Evolutionary conservation across 805 yeast genomes (phyloP).

Genomic region (Cyberlindnera mrakii): DNA sequence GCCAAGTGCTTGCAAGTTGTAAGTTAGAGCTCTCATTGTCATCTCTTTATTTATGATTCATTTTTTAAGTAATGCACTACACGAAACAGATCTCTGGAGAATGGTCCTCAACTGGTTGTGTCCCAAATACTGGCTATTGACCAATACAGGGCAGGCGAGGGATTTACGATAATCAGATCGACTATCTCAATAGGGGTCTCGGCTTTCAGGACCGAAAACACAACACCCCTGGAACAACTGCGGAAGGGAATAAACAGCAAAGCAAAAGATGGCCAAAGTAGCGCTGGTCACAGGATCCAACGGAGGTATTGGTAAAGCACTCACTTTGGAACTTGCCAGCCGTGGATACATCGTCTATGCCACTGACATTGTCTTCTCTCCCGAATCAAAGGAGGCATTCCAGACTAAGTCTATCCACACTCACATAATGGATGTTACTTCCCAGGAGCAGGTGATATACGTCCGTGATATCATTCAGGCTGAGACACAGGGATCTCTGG

Average conservation of each 20-base stretch:
- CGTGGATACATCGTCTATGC: slow-evolving; percentile 36
- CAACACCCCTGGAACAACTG: too few relatives aligned
- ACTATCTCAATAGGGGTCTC: too few relatives aligned
- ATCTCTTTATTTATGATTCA: too few relatives aligned
- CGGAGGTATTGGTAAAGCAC: slow-evolving; percentile 49
- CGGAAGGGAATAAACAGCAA: not conserved
- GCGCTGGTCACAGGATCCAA: slow-evolving; percentile 60
- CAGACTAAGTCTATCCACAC: not conserved
- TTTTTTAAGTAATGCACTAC: too few relatives aligned
- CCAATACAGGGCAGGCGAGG: too few relatives aligned
- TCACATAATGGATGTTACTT: slow-evolving; percentile 30
- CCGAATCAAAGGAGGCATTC: slow-evolving; percentile 23
- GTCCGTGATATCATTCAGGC: slow-evolving; percentile 21
- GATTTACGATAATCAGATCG: too few relatives aligned
- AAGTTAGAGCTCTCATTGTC: too few relatives aligned
- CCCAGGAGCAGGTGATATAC: slow-evolving; percentile 22
- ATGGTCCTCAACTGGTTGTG: too few relatives aligned
- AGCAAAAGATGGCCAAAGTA: not conserved
- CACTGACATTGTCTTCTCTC: slow-evolving; percentile 26
- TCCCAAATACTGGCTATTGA: too few relatives aligned
- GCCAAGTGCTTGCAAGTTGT: too few relatives aligned
- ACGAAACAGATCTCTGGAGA: too few relatives aligned
- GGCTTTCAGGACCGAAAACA: too few relatives aligned
- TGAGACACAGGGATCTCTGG: slow-evolving; percentile 27
- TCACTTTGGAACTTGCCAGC: slow-evolving; percentile 39